Conservation (phyloP, 225 moss, liverwort and hornwort genomes). For the Bryoerythrophyllum caledonicum region DNA sequence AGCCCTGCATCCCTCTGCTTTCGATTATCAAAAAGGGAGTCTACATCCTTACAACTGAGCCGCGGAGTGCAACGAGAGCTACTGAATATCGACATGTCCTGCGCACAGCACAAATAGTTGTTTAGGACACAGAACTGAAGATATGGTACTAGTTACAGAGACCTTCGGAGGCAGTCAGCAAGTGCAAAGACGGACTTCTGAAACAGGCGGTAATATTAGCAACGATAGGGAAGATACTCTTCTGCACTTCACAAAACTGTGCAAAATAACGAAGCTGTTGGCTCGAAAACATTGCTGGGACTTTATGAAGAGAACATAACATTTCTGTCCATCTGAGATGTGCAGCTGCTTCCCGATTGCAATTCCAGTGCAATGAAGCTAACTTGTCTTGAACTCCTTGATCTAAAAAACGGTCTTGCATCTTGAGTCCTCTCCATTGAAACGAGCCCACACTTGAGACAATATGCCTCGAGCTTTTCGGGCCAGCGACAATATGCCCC, state of each 20-base stretch:
- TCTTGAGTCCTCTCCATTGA: slow-evolving; percentile 3
- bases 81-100: neutral
- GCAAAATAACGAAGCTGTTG: neutral
- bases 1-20: neutral
- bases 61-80: neutral
- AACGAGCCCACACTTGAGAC: neutral
- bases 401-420: neutral
- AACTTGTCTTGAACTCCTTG: neutral
- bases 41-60: neutral
- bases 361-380: neutral
- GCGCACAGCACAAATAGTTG: neutral
- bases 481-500: neutral
- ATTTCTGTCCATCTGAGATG: neutral
- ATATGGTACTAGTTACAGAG: neutral
- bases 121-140: neutral
- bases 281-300: neutral
- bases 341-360: neutral
- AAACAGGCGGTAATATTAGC: neutral
- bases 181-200: neutral
- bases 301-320: neutral
- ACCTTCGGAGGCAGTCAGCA: neutral
- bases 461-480: neutral
- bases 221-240: neutral
- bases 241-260: neutral
- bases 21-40: neutral